Conservation (phyloP, 805 yeast genomes). For the Clavispora santaluciae region DNA sequence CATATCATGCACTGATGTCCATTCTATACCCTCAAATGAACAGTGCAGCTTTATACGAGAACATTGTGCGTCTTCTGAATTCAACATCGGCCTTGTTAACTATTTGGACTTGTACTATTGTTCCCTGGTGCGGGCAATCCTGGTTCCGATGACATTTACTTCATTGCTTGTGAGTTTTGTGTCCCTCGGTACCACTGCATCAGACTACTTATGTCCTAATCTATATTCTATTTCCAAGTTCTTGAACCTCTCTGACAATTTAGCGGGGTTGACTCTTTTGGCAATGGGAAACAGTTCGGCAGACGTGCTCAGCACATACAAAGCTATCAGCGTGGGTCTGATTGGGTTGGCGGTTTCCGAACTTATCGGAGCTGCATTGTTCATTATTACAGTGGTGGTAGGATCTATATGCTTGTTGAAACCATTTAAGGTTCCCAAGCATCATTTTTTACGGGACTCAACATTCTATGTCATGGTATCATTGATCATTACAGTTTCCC, state of each 20-base stretch:
- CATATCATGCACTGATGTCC: constrained; percentile 8
- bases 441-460: constrained; percentile 57
- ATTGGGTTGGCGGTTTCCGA: constrained; percentile 84
- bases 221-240: constrained; percentile 58
- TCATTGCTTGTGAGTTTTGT: constrained; percentile 46
- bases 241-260: constrained; percentile 63
- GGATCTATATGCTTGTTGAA: constrained; percentile 70
- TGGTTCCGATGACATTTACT: constrained; percentile 14
- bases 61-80: constrained; percentile 26
- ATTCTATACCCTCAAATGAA: constrained; percentile 14
- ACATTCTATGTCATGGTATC: constrained; percentile 51
- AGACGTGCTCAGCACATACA: constrained; percentile 78
- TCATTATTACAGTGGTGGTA: constrained; percentile 71
- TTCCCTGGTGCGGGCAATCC: constrained; percentile 5
- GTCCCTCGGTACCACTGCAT: constrained; percentile 72
- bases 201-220: constrained; percentile 79
- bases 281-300: constrained; percentile 94
- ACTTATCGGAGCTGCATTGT: constrained; percentile 84
- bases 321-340: constrained; percentile 70
- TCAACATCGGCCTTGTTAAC: constrained; percentile 31
- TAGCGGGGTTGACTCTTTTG: constrained; percentile 80
- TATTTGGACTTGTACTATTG: constrained; percentile 36
- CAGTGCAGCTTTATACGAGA: constrained; percentile 35
- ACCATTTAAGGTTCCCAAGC: constrained; percentile 55
- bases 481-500: constrained; percentile 44